phyloP scores from a whole-genome alignment of 768 basidiomycete genomes.

The Cyathus striatus region DNA sequence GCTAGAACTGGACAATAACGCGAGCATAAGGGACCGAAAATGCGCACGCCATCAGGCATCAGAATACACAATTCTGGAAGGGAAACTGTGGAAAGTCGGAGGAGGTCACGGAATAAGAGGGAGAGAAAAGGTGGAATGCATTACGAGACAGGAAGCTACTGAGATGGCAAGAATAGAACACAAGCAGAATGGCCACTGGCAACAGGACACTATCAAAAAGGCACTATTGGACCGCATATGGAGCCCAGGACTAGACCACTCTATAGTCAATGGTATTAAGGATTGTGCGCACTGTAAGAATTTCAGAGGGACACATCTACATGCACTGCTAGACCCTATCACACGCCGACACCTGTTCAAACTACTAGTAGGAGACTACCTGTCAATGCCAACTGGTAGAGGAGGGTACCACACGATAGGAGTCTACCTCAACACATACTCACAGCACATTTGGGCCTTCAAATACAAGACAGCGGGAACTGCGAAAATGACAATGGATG shows the following conservation, averaged over 20 bases:
- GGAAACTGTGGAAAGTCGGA: neutral
- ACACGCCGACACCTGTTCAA: slow-evolving; percentile 29
- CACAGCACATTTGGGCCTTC: slow-evolving; percentile 21
- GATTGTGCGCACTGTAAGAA: slow-evolving; percentile 20
- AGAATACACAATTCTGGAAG: neutral
- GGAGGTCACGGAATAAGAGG: neutral
- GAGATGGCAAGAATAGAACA: neutral
- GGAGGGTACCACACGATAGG: slow-evolving; percentile 21
- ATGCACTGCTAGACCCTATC: slow-evolving; percentile 30
- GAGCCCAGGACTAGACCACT: slow-evolving; percentile 20
- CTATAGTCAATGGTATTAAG: slow-evolving; percentile 16
- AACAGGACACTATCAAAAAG: slow-evolving; percentile 24
- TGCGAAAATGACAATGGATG: slow-evolving; percentile 14
- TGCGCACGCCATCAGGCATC: neutral
- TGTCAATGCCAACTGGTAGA: slow-evolving; percentile 25
- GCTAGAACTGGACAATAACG: neutral
- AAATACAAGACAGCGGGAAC: slow-evolving; percentile 21
- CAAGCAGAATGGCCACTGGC: slow-evolving; percentile 24
- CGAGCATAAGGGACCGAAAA: neutral
- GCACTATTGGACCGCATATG: slow-evolving; percentile 17
- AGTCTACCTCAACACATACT: slow-evolving; percentile 22
- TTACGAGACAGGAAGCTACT: neutral
- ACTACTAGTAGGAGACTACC: slow-evolving; percentile 26
- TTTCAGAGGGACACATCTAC: slow-evolving; percentile 23
- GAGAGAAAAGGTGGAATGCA: neutral